These are phyloP conservation scores for Zopfia rhizophila DNA, from an alignment of 2,329 filamentous ascomycete species.

Conservation along the genomic window DNA sequence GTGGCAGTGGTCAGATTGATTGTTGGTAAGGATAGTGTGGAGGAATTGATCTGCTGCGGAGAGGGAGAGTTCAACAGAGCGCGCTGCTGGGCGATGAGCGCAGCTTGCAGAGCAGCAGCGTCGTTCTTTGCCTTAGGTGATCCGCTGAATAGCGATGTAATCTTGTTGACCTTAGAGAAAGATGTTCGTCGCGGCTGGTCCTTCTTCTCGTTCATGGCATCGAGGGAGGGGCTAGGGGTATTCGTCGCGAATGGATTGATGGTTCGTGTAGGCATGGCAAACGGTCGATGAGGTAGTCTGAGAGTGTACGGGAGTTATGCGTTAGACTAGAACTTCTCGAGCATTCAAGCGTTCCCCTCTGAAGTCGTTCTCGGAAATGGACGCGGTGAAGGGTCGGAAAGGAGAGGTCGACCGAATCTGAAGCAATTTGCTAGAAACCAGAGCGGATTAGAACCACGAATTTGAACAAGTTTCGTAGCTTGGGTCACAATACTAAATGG, in stretches of 20 bases:
- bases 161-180: slow-evolving; percentile 71
- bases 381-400: slow-evolving; percentile 29
- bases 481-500: too few species aligned
- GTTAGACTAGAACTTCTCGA: slow-evolving; percentile 7
- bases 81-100: slow-evolving; percentile 68
- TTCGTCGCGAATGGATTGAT: slow-evolving; percentile 68
- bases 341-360: slow-evolving; percentile 4
- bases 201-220: slow-evolving; percentile 65
- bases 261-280: slow-evolving; percentile 70
- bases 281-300: slow-evolving; percentile 8
- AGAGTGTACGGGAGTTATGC: neutral
- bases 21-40: slow-evolving; percentile 82
- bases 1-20: slow-evolving; percentile 92
- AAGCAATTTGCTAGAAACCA: too few species aligned
- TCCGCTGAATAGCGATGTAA: slow-evolving; percentile 84
- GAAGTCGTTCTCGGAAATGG: slow-evolving; percentile 14
- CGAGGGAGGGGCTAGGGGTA: slow-evolving; percentile 62
- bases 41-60: slow-evolving; percentile 73
- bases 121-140: slow-evolving; percentile 77
- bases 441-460: too few species aligned
- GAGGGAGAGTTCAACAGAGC: slow-evolving; percentile 72
- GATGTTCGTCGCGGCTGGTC: slow-evolving; percentile 60
- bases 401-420: too few species aligned
- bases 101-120: slow-evolving; percentile 72
- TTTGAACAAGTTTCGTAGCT: too few species aligned